Percentiles rank a stretch among this genome's conserved stretches.
phyloP scores from a whole-genome alignment of 768 basidiomycete species.

The Coprinellus aureogranulatus region DNA sequence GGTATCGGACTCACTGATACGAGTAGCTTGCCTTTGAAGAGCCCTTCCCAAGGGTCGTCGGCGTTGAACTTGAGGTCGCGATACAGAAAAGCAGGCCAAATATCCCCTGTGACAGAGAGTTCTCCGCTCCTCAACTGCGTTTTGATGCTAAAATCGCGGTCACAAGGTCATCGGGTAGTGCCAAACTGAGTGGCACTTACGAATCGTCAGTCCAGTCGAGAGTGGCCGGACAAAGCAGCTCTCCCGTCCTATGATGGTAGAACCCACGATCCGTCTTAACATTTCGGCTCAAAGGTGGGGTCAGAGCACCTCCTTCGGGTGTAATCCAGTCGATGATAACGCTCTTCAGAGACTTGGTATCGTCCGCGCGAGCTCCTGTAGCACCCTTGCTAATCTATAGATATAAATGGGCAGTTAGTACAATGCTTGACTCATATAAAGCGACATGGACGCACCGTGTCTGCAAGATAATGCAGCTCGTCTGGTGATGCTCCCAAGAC shows the following conservation, averaged over 20 bases:
- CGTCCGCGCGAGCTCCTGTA: neutral
- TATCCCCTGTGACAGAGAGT: neutral
- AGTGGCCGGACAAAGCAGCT: neutral
- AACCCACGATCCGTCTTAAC: neutral
- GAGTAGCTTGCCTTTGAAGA: neutral
- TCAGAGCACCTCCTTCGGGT: neutral
- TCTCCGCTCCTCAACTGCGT: neutral
- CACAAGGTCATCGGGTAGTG: too few species aligned
- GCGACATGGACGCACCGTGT: neutral
- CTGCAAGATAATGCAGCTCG: neutral
- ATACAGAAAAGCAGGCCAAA: neutral
- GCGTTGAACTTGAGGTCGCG: neutral
- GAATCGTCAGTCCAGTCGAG: neutral
- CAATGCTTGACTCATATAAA: neutral
- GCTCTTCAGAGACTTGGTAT: neutral
- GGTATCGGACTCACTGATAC: neutral
- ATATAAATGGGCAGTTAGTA: neutral
- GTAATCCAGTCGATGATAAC: neutral
- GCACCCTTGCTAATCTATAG: neutral
- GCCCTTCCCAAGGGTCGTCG: neutral
- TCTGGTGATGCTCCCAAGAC: neutral
- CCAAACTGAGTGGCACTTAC: neutral
- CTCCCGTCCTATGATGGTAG: neutral
- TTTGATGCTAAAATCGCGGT: neutral
- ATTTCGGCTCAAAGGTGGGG: neutral